These are phyloP conservation scores for Arabidopsis arenosa DNA, from an alignment of 345 rosid species.

Conservation along the genomic window DNA sequence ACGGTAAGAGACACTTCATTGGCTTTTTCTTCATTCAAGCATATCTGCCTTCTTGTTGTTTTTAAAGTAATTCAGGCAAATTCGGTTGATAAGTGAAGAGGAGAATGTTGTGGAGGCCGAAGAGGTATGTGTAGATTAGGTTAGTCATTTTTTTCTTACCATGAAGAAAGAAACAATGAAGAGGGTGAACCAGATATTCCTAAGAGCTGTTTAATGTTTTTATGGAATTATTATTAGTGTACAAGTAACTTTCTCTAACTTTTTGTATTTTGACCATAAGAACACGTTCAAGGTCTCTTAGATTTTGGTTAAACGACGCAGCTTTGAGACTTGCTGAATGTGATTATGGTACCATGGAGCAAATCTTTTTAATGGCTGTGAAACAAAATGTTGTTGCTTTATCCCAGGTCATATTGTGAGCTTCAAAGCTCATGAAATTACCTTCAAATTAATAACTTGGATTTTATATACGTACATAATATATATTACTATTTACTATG, in stretches of 20 bases:
- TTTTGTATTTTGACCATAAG: conserved; percentile 28
- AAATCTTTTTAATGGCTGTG: conserved; percentile 1
- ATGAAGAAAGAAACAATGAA: conserved; percentile 29
- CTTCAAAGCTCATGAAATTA: conserved; percentile 10
- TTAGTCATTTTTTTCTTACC: conserved; percentile 47
- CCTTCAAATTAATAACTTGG: not conserved
- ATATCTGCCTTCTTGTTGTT: conserved; percentile 42
- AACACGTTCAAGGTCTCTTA: conserved; percentile 31
- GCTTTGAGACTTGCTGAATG: conserved; percentile 28
- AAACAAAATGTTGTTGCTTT: not conserved
- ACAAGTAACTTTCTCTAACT: conserved; percentile 40
- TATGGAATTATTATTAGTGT: conserved; percentile 36
- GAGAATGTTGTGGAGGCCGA: conserved; percentile 32
- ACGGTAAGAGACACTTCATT: conserved; percentile 29
- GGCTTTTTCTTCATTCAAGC: conserved; percentile 36
- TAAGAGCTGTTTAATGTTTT: conserved; percentile 40
- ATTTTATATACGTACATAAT: not conserved
- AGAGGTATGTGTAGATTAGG: conserved; percentile 48
- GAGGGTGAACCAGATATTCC: conserved; percentile 43
- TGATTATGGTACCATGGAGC: conserved; percentile 4
- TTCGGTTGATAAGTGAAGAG: conserved; percentile 33
- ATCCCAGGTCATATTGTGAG: conserved; percentile 4
- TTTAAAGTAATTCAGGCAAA: conserved; percentile 34
- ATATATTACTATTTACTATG: not conserved
- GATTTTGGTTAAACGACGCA: conserved; percentile 40